Evolutionary conservation across 495 filamentous ascomycete species (phyloP), one percentile per base, ranked within the genome.

Genomic region (Cryomyces minteri): DNA sequence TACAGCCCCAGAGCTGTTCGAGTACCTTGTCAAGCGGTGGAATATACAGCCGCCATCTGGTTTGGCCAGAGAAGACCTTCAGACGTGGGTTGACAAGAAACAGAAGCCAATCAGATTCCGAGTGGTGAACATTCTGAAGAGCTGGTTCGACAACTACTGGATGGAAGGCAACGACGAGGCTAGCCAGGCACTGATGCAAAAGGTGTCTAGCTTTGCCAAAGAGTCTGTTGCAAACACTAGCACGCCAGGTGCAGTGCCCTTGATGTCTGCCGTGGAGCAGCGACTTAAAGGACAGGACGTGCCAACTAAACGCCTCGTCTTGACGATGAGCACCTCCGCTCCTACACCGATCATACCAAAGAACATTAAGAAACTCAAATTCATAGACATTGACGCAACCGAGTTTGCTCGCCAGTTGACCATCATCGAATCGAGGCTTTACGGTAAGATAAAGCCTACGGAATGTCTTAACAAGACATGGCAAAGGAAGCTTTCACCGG

Each of bases 351-450:
- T 96, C 53, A 76, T 95, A 56, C 90, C 90, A 0, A 95, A 94
- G 74, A 94, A 94, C 61, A 94, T 96, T 85, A 95, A 90, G 77
- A 96, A 94, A 60, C 76, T 98, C 50, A 98, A 95, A 62, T 96
- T 98, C 65, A 70, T 96, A 43, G 92, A 98, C 58, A 95, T 98
- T 47, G 90, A 98, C 56, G 78, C 84, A 9, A 82, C 80, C 2
- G 90, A 98, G 61, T 96, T 98, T 64, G 90, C 88, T 25, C 77
- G 90, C 32, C 90, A 98, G 62, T 67, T 98, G 45, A 98, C 90
- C 2, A 93, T 98, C 54, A 93, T 96, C 47, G 90, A 96, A 58
- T 94, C 88, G 5, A 81, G 79, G 48, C 73, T 95, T 4, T 98
- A 96, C 60, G 84, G 79, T 36, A 95, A 94, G 64, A 87, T 98